These are phyloP conservation scores for Xerocomus spinulosus DNA, from an alignment of 768 basidiomycete species.

Conservation along the genomic window DNA sequence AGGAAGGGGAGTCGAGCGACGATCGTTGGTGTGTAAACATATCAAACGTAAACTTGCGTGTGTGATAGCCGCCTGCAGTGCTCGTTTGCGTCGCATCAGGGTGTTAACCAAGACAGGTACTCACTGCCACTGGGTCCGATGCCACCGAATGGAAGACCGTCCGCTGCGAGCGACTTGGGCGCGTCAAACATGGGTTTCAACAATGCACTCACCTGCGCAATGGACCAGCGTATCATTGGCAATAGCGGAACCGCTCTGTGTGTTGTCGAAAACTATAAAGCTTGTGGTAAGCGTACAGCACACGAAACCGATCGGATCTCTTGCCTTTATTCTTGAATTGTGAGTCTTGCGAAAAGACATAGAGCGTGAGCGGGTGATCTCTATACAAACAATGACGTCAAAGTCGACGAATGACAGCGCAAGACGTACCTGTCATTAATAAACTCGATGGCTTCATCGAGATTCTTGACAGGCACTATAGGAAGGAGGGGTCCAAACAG, in stretches of 20 bases:
- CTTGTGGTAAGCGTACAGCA: background rate
- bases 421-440: slow-evolving; percentile 52
- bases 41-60: slow-evolving; percentile 72
- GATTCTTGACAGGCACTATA: slow-evolving; percentile 61
- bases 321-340: slow-evolving; percentile 59
- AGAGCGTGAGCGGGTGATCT: slow-evolving; percentile 70
- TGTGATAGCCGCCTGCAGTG: slow-evolving; percentile 56
- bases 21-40: slow-evolving; percentile 72
- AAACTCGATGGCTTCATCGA: slow-evolving; percentile 69
- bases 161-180: slow-evolving; percentile 34
- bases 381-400: slow-evolving; percentile 30
- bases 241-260: slow-evolving; percentile 64
- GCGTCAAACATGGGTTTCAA: no score
- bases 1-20: slow-evolving; percentile 42
- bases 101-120: slow-evolving; percentile 20
- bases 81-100: background rate
- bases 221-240: slow-evolving; percentile 72
- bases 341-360: slow-evolving; percentile 65
- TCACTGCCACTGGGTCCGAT: slow-evolving; percentile 68
- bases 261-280: slow-evolving; percentile 56
- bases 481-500: slow-evolving; percentile 82
- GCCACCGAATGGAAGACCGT: slow-evolving; percentile 73
- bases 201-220: slow-evolving; percentile 47
- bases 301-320: background rate
- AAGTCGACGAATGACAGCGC: background rate